Base-by-base conservation (phyloP, 768 basidiomycete genomes). In the Trametes maxima region DNA sequence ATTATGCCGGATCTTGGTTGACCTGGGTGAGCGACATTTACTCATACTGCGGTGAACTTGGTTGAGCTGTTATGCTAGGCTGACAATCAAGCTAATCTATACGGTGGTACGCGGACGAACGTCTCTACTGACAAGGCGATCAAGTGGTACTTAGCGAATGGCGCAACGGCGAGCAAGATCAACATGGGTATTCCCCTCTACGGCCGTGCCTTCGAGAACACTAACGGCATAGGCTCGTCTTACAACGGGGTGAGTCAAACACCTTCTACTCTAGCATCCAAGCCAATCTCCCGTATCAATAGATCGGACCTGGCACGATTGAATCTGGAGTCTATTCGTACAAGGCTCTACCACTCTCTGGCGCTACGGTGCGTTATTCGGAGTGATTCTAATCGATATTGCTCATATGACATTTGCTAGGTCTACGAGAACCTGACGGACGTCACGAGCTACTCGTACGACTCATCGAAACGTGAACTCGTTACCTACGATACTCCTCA, bases 171-270 rank as follows among this genome's bases (percentile, higher is more conserved):
- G 0, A 69, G 72, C 64, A 92, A 92, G 75, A 82, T 93, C 42
- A 82, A 80, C 40, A 75, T 93, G 71, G 92, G 90, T 54, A 87
- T 93, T 70, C 92, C 92, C 3, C 77, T 92, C 3, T 94, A 93
- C 67, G 92, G 91, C 0, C 85, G 86, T 66, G 85, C 87, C 1
- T 94, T 93, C 68, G 86, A 89, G 68, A 75, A 82, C 35, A 93
- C 91, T 0, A 67, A 70, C 37, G 88, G 88, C 6, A 77, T 92
- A 59, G 89, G 90, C 5, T 74, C 80, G 42, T 71, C 90, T 3
- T 94, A 86, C 76, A 83, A 70, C 28, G 90, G 90, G 14, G 86
- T 88, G 70, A 69, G 80, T 51, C 13, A 6, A n/a, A 5, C 3
- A 11, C 5, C 48, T 16, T 5, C 1, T 25, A 1, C n/a, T 43